Evolutionary conservation across 1,284 basidiomycete species (phyloP).

Genomic region (Mycocalia duriaeana): DNA sequence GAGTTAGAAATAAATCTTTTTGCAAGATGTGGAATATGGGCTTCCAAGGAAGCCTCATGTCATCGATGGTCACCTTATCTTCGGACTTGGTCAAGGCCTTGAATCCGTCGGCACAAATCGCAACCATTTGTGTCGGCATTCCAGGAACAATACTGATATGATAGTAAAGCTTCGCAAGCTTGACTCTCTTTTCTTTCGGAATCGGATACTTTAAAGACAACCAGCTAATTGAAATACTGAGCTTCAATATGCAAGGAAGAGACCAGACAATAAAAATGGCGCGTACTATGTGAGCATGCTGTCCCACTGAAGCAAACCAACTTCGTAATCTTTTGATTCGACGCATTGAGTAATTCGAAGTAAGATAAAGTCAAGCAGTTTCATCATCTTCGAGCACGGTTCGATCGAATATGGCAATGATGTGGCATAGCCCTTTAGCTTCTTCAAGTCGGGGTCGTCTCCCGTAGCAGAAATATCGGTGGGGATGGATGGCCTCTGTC

Average conservation of each 20-base stretch:
- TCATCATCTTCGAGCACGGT: constrained; percentile 75
- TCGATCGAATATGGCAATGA: constrained; percentile 82
- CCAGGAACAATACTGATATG: constrained; percentile 58
- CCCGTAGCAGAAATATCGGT: constrained; percentile 32
- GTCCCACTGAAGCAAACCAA: constrained; percentile 76
- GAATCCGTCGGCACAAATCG: constrained; percentile 55
- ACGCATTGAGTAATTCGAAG: constrained; percentile 68
- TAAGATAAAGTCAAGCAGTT: constrained; percentile 75
- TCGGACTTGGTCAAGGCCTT: constrained; percentile 59
- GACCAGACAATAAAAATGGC: constrained; percentile 9
- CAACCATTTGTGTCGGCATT: constrained; percentile 55
- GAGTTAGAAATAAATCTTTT: constrained; percentile 79
- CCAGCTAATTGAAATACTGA: too few species aligned
- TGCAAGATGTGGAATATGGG: constrained; percentile 79
- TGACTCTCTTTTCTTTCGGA: constrained; percentile 73
- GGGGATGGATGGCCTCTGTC: constrained; percentile 18
- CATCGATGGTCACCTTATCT: constrained; percentile 72
- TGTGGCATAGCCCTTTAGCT: constrained; percentile 54
- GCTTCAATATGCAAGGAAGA: too few species aligned
- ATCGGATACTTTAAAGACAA: constrained; percentile 81
- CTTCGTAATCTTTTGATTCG: constrained; percentile 76
- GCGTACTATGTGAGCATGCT: constrained; percentile 71
- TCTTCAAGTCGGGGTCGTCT: constrained; percentile 44
- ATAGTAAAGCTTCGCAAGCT: constrained; percentile 80
- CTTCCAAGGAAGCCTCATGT: constrained; percentile 86